These are phyloP conservation scores for Ophiocordyceps camponoti-saundersi DNA, from an alignment of 2,329 filamentous ascomycete genomes.

Conservation along the genomic window DNA sequence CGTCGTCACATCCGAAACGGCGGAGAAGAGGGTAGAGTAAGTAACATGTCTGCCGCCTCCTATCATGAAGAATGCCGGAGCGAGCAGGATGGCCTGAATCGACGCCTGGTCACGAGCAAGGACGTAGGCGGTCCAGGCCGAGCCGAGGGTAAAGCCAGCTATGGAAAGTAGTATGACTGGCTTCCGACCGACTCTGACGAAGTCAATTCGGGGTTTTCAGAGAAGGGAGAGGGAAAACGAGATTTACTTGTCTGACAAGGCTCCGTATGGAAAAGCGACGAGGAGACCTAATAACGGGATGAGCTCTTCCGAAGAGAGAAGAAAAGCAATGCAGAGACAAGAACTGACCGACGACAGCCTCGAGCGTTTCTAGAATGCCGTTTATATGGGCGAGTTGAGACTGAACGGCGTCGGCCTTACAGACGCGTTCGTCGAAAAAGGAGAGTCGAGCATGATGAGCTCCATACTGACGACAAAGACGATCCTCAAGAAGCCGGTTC, in stretches of 20 bases:
- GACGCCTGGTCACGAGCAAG: slow-evolving; percentile 1
- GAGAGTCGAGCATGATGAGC: neutral
- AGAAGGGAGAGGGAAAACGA: neutral
- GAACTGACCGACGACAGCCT: slow-evolving; percentile 1
- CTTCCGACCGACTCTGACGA: slow-evolving; percentile 2
- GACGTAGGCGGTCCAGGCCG: neutral
- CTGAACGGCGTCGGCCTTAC: slow-evolving; percentile 2
- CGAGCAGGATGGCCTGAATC: slow-evolving; percentile 1
- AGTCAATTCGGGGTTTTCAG: neutral
- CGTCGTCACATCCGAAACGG: slow-evolving; percentile 5
- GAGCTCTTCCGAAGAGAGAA: neutral
- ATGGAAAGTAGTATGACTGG: slow-evolving; percentile 1
- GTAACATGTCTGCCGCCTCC: slow-evolving; percentile 6
- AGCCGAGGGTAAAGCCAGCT: slow-evolving; percentile 1
- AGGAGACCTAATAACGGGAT: neutral
- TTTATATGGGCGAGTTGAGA: slow-evolving; percentile 2
- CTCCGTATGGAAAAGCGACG: slow-evolving; percentile 2
- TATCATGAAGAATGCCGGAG: slow-evolving; percentile 4
- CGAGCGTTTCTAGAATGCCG: slow-evolving; percentile 1
- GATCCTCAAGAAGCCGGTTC: slow-evolving; percentile 2
- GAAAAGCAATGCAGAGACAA: neutral
- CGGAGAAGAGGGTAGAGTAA: slow-evolving; percentile 6
- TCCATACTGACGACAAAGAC: slow-evolving; percentile 1
- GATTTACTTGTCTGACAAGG: slow-evolving; percentile 2
- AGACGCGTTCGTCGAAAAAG: neutral